Base-by-base conservation (phyloP, 306 rosid genomes). In the Urtica urens region DNA sequence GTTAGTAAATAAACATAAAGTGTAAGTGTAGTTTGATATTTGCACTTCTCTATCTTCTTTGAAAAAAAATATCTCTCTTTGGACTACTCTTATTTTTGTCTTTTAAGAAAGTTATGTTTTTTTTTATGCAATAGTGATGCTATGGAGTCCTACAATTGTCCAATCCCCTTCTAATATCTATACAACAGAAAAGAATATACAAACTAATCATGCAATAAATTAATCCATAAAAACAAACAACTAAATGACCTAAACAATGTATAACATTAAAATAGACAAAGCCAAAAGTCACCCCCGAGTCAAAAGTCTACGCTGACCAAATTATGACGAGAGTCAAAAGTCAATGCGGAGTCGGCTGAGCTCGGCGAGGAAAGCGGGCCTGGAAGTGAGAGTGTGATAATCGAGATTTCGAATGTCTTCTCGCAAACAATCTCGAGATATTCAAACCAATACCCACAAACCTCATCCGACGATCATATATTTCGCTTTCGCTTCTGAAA, bases 381-480 rank as follows among this genome's bases (percentile, higher is more conserved):
- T 81, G 25, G 82, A 73, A 46, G 64, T 58, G 51, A 85, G 62
- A 1, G 94, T 85, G 68, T 87, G 79, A 72, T 75, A 83, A 17
- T 95, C 87, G 28, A 90, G 95, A 59, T 68, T 79, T 65, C 86
- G 82, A 60, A 85, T 79, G 67, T 90, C 99, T 75, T 90, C 94
- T 21, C 92, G 72, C 22, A 94, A 69, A 69, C 99, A 90, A 51
- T 90, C 95, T 50, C 79, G 82, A 0, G 95, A 74, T 59, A 90
- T 75, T 35, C 85, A 94, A 30, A 81, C 92, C 53, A 90, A 74
- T 74, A 84, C 99, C 99, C 94, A 81, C 42, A 90, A 51, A 48
- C 95, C 95, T 19, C 99, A 95, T 25, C 76, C 95, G 29, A 29
- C 77, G 48, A 85, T 77, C 99, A 90, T 81, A 75, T 90, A 93